Evolutionary conservation across 2,329 filamentous ascomycete genomes (phyloP).

Genomic region (Alternaria triticimaculans): DNA sequence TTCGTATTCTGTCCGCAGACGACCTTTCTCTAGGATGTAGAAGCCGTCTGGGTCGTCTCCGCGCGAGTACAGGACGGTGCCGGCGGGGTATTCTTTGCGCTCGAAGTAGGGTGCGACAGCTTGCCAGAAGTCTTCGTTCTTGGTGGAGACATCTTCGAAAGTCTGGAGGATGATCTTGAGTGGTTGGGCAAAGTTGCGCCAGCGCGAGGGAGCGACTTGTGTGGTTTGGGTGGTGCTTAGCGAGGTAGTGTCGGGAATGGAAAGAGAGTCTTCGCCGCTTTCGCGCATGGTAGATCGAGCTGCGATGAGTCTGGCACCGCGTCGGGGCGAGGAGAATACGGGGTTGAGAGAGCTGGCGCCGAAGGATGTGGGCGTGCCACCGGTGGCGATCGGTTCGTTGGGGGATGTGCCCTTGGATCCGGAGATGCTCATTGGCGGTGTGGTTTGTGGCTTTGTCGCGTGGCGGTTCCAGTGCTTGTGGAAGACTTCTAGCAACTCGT

Average conservation of each 20-base stretch:
- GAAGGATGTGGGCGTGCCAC: slow-evolving; percentile 33
- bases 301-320: slow-evolving; percentile 76
- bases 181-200: slow-evolving; percentile 88
- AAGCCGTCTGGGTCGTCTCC: slow-evolving; percentile 81
- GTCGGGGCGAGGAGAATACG: slow-evolving; percentile 77
- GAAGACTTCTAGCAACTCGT: slow-evolving; percentile 78
- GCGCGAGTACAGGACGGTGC: slow-evolving; percentile 76
- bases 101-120: slow-evolving; percentile 77
- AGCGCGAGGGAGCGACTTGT: slow-evolving; percentile 60
- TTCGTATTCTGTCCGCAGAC: slow-evolving; percentile 88
- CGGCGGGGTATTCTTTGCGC: slow-evolving; percentile 70
- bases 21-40: slow-evolving; percentile 87
- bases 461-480: slow-evolving; percentile 50
- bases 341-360: slow-evolving; percentile 55
- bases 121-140: slow-evolving; percentile 97
- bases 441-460: slow-evolving; percentile 47
- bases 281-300: slow-evolving; percentile 78
- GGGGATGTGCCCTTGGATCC: slow-evolving; percentile 15
- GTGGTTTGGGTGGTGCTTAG: slow-evolving; percentile 10
- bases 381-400: slow-evolving; percentile 22
- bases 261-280: slow-evolving; percentile 19
- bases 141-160: slow-evolving; percentile 85
- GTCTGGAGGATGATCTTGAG: slow-evolving; percentile 91
- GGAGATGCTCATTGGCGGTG: slow-evolving; percentile 45
- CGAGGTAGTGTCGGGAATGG: slow-evolving; percentile 19